A percentile compares a stretch with the other conserved stretches of the same genome.
These are phyloP conservation scores for Stephanodiscus triporus DNA, from an alignment of 108 stramenopile species.

Conservation along the genomic window DNA sequence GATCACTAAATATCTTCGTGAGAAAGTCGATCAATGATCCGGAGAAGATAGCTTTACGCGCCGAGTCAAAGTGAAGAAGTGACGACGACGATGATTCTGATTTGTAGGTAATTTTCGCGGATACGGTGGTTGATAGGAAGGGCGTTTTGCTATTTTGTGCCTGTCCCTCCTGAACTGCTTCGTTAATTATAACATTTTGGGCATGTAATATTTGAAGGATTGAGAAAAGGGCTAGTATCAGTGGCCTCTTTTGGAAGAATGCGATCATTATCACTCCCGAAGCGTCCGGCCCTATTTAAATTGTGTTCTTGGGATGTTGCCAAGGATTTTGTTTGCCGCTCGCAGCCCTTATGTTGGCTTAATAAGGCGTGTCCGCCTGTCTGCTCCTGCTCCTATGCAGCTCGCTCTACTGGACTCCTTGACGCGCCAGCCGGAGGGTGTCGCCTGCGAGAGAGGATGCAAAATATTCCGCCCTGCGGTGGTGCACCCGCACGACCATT, in stretches of 20 bases:
- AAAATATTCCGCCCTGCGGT: too few species aligned
- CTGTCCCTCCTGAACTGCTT: neutral
- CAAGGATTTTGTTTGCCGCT: neutral
- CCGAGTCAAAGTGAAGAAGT: neutral
- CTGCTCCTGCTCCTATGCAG: neutral
- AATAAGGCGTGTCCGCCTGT: neutral
- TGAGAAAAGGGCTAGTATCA: neutral
- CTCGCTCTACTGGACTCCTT: neutral
- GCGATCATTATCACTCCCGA: neutral
- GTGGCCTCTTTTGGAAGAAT: neutral
- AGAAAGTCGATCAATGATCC: slow-evolving; percentile 7
- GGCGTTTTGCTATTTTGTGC: slow-evolving; percentile 1
- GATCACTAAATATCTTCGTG: slow-evolving; percentile 5
- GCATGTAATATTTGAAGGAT: slow-evolving; percentile 3
- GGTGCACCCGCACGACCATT: too few species aligned
- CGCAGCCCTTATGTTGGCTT: neutral
- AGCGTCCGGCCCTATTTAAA: neutral
- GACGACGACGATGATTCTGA: neutral
- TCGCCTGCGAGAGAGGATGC: too few species aligned
- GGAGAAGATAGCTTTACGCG: slow-evolving; percentile 3
- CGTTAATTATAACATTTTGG: neutral
- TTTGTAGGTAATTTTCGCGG: neutral
- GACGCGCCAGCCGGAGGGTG: too few species aligned
- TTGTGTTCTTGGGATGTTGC: neutral
- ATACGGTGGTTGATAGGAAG: slow-evolving; percentile 9